Base-by-base conservation (phyloP, 1,284 basidiomycete species). In the Trametes pubescens region DNA sequence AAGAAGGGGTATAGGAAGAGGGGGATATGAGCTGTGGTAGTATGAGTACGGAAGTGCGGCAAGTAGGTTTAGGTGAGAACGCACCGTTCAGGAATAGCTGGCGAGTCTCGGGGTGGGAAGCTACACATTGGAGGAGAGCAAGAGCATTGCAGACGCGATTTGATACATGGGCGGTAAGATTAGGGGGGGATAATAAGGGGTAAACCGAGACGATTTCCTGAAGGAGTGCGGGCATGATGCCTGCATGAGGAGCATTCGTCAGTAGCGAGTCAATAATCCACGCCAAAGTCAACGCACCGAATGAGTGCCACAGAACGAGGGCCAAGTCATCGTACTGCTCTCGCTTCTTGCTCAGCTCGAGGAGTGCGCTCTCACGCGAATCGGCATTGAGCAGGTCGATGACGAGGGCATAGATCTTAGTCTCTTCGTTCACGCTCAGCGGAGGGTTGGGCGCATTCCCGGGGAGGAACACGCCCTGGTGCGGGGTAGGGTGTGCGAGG, bases 161-260 rank as follows among this genome's bases (percentile, higher is more conserved):
- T n/a, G 95, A 98, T 55, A 96, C 96, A 79, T 98, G 96, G 0
- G 98, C 98, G 2, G 96, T 98, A 58, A 99, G 87, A 67, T 96
- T 95, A 2, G 98, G 97, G 0, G 98, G 98, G 16, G 94, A 95
- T 52, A 99, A 86, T 56, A 98, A 85, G 1, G 97, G 97, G 79
- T 99, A 99, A 57, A 99, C 98, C 21, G 96, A 96, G 59, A 99
- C 95, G 73, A 99, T 99, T 79, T 99, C 98, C 76, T 99, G 95
- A 37, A 99, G 82, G 51, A 99, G 86, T 3, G 95, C 94, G n/a
- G 96, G 95, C 96, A 99, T 99, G 74, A 99, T 94, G 61, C 96
- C 96, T 98, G 63, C 32, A 18, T 9, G 9, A 4, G 16, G 18
- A 16, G 6, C 43, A 43, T 32, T 13, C 13, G 24, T 38, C 29